Evolutionary conservation across 257 asterid species (phyloP), one percentile per base, ranked within the genome.

Genomic region (Osmanthus fragrans): DNA sequence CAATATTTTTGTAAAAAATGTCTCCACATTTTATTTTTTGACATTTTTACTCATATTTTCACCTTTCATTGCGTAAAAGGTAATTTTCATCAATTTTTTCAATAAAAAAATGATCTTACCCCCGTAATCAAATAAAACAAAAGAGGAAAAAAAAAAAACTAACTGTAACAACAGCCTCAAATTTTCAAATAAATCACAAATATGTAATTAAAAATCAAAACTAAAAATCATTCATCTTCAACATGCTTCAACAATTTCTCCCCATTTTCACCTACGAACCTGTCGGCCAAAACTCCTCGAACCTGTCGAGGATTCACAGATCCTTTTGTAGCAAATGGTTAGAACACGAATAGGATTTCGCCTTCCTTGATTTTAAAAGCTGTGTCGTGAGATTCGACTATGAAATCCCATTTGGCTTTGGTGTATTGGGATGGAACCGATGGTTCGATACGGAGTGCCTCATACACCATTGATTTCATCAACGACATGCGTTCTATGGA

Each of bases 281-380:
- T 79, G 70, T 72, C 83, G 72, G 97, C 82, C 0, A 94, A 18
- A 94, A 94, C 70, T 94, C 96, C 21, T 90, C 93, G 7, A 97
- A 67, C 81, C 88, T 84, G 23, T 89, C 89, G 75, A 94, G 92
- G 29, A 92, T 87, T 79, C 72, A 87, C 19, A 94, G 94, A 64
- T 94, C 98, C 45, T 25, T 77, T 87, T 0, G 97, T 94, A 64
- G 98, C 98, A 19, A 94, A 89, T 0, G 97, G 96, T 77, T 94
- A 97, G 71, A 77, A 92, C 36, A 97, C 98, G 84, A 80, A 92
- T 5, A 94, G 65, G 84, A 87, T 69, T 12, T 90, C 94, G 5
- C 98, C 98, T 33, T 86, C 90, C 80, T 84, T 92, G 21, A 94
- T 85, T 82, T 80, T 74, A 23, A 86, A 94, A 19, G 88, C 86